phyloP scores from a whole-genome alignment of 1,284 basidiomycete genomes.

The Leucoagaricus sp. region DNA sequence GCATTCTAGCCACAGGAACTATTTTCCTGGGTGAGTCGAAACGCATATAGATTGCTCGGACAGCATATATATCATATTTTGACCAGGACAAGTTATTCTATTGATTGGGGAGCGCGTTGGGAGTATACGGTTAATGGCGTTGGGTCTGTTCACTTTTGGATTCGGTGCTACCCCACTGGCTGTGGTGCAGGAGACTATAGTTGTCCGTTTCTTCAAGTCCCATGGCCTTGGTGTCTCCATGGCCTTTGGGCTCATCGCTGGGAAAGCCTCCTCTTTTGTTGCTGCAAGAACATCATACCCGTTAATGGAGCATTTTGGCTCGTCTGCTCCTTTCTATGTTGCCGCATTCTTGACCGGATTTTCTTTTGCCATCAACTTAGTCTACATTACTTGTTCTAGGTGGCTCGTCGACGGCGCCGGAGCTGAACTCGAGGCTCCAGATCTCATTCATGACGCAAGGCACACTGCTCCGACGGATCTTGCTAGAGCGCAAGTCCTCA shows the following conservation, averaged over 20 bases:
- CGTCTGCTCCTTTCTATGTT: constrained; percentile 75
- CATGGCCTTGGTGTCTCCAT: constrained; percentile 79
- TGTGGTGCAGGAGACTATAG: constrained; percentile 77
- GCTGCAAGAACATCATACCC: constrained; percentile 77
- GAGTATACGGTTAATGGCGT: constrained; percentile 63
- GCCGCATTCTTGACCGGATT: constrained; percentile 61
- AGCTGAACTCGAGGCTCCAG: constrained; percentile 64
- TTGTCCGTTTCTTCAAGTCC: constrained; percentile 77
- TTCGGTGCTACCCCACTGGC: constrained; percentile 76
- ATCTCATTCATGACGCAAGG: constrained; percentile 54
- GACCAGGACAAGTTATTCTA: constrained; percentile 59
- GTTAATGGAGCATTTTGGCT: constrained; percentile 66
- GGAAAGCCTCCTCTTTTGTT: constrained; percentile 75
- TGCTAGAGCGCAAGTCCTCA: constrained; percentile 63
- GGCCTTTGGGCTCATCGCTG: constrained; percentile 77
- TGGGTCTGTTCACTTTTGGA: constrained; percentile 79
- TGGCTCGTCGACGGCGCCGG: constrained; percentile 63
- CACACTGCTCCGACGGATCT: constrained; percentile 40
- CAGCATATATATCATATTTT: constrained; percentile 12
- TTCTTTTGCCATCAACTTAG: constrained; percentile 67
- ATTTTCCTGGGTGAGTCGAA: constrained; percentile 63
- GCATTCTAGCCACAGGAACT: constrained; percentile 70
- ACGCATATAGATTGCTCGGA: background rate
- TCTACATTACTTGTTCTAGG: constrained; percentile 63
- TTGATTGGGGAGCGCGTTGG: constrained; percentile 61